A percentile compares a stretch with the other conserved stretches of the same genome.
phyloP scores from a whole-genome alignment of 1,284 basidiomycete species.

The Hypsizygus ulmarius region DNA sequence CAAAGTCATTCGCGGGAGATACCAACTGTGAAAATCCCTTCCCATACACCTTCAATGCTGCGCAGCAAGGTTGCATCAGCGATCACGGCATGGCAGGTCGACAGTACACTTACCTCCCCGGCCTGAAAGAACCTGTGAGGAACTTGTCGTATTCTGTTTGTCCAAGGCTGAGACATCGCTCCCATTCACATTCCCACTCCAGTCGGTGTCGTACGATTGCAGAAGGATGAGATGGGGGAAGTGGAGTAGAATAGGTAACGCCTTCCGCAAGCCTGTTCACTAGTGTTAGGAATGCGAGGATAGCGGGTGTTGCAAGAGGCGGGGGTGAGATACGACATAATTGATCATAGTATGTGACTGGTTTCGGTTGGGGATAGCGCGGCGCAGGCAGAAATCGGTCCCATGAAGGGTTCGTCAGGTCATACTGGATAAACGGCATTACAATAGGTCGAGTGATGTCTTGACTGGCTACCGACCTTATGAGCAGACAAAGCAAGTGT shows the following conservation, averaged over 20 bases:
- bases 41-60: constrained; percentile 73
- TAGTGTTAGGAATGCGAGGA: constrained; percentile 63
- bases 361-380: constrained; percentile 18
- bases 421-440: constrained; percentile 45
- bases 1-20: neutral
- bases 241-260: constrained; percentile 35
- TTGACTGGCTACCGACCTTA: constrained; percentile 40
- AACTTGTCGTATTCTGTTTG: constrained; percentile 27
- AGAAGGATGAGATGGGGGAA: constrained; percentile 36
- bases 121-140: constrained; percentile 46
- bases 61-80: neutral
- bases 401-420: constrained; percentile 52
- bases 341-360: constrained; percentile 43
- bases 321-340: constrained; percentile 45
- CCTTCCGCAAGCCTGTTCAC: constrained; percentile 38
- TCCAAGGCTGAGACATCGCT: constrained; percentile 46
- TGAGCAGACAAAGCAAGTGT: constrained; percentile 66
- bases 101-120: constrained; percentile 43
- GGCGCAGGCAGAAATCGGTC: constrained; percentile 51
- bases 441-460: neutral
- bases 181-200: constrained; percentile 63
- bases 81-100: neutral
- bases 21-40: constrained; percentile 69
- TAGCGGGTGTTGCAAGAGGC: constrained; percentile 64
- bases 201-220: constrained; percentile 30